phyloP scores from a whole-genome alignment of 192 early-diverging fungal genomes.

The Podochytrium sp. region DNA sequence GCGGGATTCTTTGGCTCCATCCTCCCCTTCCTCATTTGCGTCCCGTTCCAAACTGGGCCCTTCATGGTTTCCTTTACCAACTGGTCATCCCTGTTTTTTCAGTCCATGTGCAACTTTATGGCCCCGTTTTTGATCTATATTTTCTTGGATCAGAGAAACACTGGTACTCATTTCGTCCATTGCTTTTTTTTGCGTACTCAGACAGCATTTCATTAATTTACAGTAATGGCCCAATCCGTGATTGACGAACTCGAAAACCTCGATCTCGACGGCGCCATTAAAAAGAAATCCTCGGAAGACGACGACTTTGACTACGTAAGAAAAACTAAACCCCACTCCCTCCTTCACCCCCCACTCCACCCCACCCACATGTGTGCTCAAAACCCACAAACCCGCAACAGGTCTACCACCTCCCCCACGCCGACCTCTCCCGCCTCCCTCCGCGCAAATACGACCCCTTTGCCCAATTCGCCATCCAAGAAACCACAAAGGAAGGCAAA shows the following conservation, averaged over 20 bases:
- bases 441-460: slow-evolving; percentile 45
- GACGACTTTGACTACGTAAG: slow-evolving; percentile 55
- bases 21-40: slow-evolving; percentile 64
- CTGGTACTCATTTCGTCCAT: slow-evolving; percentile 14
- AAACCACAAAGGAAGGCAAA: slow-evolving; percentile 10
- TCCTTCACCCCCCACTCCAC: no score
- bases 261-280: slow-evolving; percentile 48
- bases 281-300: slow-evolving; percentile 43
- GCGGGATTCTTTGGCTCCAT: slow-evolving; percentile 61
- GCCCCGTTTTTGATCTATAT: slow-evolving; percentile 71
- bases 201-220: background rate
- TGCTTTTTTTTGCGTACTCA: background rate
- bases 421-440: slow-evolving; percentile 39
- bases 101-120: slow-evolving; percentile 70
- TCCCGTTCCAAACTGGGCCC: slow-evolving; percentile 71
- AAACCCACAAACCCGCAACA: background rate
- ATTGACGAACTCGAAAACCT: slow-evolving; percentile 56
- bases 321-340: slow-evolving; percentile 29
- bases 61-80: slow-evolving; percentile 58
- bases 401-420: slow-evolving; percentile 55
- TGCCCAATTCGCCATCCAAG: slow-evolving; percentile 24
- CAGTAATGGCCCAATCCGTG: slow-evolving; percentile 54
- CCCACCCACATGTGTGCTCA: no score
- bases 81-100: slow-evolving; percentile 68
- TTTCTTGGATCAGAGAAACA: slow-evolving; percentile 52